These are phyloP conservation scores for Lyophyllum semitale DNA, from an alignment of 768 basidiomycete genomes.

Conservation along the genomic window DNA sequence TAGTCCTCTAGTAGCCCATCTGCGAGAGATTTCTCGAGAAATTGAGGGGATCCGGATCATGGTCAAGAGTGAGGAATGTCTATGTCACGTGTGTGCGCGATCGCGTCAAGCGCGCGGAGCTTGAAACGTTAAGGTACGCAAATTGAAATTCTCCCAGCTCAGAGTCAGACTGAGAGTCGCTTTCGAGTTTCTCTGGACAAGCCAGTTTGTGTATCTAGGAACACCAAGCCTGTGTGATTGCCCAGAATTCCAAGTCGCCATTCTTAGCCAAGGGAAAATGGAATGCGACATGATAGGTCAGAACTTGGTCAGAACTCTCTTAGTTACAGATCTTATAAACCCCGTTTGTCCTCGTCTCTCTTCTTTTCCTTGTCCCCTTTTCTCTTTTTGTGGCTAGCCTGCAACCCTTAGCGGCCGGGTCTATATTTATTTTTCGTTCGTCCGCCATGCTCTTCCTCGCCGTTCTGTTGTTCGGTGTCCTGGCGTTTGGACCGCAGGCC, in stretches of 20 bases:
- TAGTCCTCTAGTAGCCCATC: conserved; percentile 15
- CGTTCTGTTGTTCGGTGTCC: conserved; percentile 30
- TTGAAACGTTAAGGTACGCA: too few relatives aligned
- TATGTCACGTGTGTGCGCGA: conserved; percentile 21
- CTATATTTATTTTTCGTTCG: conserved; percentile 23
- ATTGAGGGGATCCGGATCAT: conserved; percentile 27
- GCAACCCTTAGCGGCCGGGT: conserved; percentile 25
- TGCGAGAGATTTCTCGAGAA: conserved; percentile 21
- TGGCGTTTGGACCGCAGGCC: conserved; percentile 42
- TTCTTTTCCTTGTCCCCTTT: conserved; percentile 24
- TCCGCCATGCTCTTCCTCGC: conserved; percentile 26
- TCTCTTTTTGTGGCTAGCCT: conserved; percentile 38
- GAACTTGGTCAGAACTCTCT: background rate
- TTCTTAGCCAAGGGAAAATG: conserved; percentile 1
- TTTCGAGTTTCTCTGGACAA: background rate
- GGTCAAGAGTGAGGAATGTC: conserved; percentile 18
- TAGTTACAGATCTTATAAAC: conserved; percentile 8
- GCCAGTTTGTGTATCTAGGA: background rate
- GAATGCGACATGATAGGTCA: background rate
- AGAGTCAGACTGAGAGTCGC: background rate
- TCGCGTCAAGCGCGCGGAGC: conserved; percentile 8
- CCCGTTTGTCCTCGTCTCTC: background rate
- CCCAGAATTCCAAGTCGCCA: background rate
- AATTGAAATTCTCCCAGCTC: too few relatives aligned
- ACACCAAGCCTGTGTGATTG: background rate